These are phyloP conservation scores for Amniculicola lignicola DNA, from an alignment of 495 filamentous ascomycete genomes.

Conservation along the genomic window DNA sequence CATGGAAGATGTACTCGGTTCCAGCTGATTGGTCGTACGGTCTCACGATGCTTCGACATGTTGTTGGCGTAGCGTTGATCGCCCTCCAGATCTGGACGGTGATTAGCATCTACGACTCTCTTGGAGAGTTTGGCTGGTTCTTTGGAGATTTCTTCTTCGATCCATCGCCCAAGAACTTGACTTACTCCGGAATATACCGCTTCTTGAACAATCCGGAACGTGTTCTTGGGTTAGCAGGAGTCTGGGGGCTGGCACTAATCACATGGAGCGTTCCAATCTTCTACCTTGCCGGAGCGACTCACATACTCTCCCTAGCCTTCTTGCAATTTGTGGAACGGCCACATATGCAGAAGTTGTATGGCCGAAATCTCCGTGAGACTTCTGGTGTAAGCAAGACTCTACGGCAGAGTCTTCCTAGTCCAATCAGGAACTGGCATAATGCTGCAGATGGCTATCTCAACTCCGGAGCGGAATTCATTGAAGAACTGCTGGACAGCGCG, in stretches of 20 bases:
- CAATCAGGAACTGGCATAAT: slow-evolving; percentile 69
- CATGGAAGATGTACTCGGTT: slow-evolving; percentile 92
- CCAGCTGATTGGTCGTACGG: slow-evolving; percentile 83
- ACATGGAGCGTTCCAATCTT: slow-evolving; percentile 82
- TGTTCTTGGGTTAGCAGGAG: slow-evolving; percentile 86
- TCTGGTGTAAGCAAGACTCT: slow-evolving; percentile 89
- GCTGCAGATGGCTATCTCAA: slow-evolving; percentile 84
- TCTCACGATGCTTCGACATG: slow-evolving; percentile 78
- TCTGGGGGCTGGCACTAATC: slow-evolving; percentile 93
- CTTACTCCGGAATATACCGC: slow-evolving; percentile 95
- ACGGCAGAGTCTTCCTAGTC: slow-evolving; percentile 81
- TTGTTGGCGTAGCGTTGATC: slow-evolving; percentile 75
- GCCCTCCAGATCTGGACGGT: slow-evolving; percentile 91
- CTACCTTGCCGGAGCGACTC: slow-evolving; percentile 77
- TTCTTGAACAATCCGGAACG: slow-evolving; percentile 97
- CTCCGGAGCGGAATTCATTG: slow-evolving; percentile 79
- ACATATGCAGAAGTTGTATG: slow-evolving; percentile 98
- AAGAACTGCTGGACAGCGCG: slow-evolving; percentile 86
- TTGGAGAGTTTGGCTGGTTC: slow-evolving; percentile 99
- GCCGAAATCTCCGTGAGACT: slow-evolving; percentile 73
- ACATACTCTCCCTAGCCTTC: slow-evolving; percentile 79
- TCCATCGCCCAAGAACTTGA: slow-evolving; percentile 68
- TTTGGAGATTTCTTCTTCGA: slow-evolving; percentile 98
- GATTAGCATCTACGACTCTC: slow-evolving; percentile 88
- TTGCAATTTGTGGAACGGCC: slow-evolving; percentile 92